Evolutionary conservation across 2,329 filamentous ascomycete species (phyloP), one percentile per base, ranked within the genome.

Genomic region (Penicillium oxalicum): DNA sequence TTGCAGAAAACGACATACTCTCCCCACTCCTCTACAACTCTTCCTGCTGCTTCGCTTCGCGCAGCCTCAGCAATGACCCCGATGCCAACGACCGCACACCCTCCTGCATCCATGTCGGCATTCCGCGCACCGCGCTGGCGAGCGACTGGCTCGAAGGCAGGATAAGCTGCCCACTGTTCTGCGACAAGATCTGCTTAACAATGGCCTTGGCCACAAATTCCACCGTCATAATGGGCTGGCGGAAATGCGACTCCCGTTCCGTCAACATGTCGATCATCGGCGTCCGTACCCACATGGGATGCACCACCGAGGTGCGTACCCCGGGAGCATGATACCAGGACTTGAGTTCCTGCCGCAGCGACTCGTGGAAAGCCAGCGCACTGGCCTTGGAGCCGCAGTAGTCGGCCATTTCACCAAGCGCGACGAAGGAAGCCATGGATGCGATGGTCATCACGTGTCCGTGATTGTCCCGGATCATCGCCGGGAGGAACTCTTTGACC

Each of bases 401-500:
- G 52, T 79, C 76, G 8, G 73, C 73, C 52, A 81, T 74, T 28
- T 75, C 71, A 1, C 68, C 71, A 4, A 74, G 53, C 0, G 67
- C 65, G 4, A 77, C 49, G 56, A 76, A 80, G 33, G 73, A 75
- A 8, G 77, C 77, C 58, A 75, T 68, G 49, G 74, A 78, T 2
- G 79, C 78, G 11, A 82, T 70, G 0, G 77, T 79, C 9, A 83
- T 69, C 28, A 82, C 68, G 52, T 82, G 79, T 2, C 79, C 80
- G 54, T 78, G 77, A 54, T 78, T 74, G 13, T 66, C 63, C 39
- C 59, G 57, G 24, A 78, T 58, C 77, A 80, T 80, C 43, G 66
- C 64, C 0, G 77, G 77, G 29, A 80, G 55, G 62, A 80, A 79
- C 52, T 77, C 75, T 44, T 73, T 70, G 8, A 77, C 71, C 48